Conservation (phyloP, 108 stramenopile species). For the Aurantiochytrium sp. region DNA sequence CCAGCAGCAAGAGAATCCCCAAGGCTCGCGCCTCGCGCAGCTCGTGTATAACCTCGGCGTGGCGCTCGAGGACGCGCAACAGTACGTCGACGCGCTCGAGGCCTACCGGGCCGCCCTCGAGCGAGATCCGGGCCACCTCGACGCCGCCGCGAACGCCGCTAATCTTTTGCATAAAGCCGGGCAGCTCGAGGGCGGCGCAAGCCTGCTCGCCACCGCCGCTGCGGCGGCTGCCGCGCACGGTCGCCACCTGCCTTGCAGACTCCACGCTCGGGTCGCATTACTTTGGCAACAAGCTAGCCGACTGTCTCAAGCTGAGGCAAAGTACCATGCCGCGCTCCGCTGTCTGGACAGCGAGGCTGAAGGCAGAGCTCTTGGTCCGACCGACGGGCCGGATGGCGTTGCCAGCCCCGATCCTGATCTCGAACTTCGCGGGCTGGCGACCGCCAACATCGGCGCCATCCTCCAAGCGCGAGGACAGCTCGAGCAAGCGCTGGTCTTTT, state of each 20-base stretch:
- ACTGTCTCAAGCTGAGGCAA: too few species aligned
- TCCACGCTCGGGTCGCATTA: too few species aligned
- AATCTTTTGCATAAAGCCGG: not conserved
- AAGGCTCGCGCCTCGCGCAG: too few species aligned
- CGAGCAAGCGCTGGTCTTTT: not conserved
- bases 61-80: not conserved
- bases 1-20: too few species aligned
- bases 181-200: not conserved
- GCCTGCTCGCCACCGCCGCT: not conserved
- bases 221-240: not conserved
- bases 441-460: not conserved
- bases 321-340: too few species aligned
- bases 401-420: not conserved
- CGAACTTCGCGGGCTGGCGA: not conserved
- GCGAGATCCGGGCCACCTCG: not conserved
- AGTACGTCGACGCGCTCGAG: not conserved
- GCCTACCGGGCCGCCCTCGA: not conserved
- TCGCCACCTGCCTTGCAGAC: too few species aligned
- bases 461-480: not conserved
- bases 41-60: not conserved
- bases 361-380: too few species aligned
- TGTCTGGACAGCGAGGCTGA: too few species aligned
- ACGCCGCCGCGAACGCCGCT: not conserved
- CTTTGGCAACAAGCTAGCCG: too few species aligned
- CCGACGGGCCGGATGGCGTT: too few species aligned